These are phyloP conservation scores for Pythium rhizo-oryzae DNA, from an alignment of 352 stramenopile species.

Conservation along the genomic window DNA sequence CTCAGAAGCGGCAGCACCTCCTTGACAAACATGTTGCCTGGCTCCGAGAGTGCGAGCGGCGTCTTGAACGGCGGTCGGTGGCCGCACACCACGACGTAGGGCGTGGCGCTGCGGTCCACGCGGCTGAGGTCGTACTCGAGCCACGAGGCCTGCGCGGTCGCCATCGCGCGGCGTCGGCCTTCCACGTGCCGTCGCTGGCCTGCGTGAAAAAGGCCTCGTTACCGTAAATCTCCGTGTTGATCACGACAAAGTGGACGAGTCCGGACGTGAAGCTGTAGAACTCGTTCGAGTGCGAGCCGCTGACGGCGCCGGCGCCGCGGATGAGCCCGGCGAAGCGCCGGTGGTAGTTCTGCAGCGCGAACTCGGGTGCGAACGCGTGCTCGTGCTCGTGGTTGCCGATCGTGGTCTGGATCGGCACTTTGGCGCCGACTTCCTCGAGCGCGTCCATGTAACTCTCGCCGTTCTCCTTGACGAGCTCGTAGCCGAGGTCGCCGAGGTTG, in stretches of 20 bases:
- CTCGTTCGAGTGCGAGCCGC: conserved; percentile 67
- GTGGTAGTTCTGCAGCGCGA: conserved; percentile 76
- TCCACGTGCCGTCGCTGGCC: conserved; percentile 55
- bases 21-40: conserved; percentile 57
- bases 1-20: conserved; percentile 77
- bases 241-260: conserved; percentile 71
- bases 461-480: conserved; percentile 67
- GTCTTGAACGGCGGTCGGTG: conserved; percentile 79
- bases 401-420: conserved; percentile 73
- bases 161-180: conserved; percentile 34
- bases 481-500: conserved; percentile 75
- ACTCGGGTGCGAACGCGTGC: conserved; percentile 48
- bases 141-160: conserved; percentile 51
- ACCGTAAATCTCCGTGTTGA: conserved; percentile 82
- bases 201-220: conserved; percentile 56
- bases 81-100: conserved; percentile 74
- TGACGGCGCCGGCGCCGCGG: conserved; percentile 51
- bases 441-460: conserved; percentile 81
- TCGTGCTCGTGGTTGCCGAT: conserved; percentile 84
- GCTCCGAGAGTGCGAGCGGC: conserved; percentile 37
- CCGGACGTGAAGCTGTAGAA: conserved; percentile 80
- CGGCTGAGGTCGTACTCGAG: conserved; percentile 73
- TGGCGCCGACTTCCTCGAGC: conserved; percentile 55
- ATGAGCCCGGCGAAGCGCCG: conserved; percentile 59
- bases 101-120: conserved; percentile 57